A percentile compares a stretch with the other conserved stretches of the same genome.
These are phyloP conservation scores for Phialophora macrospora DNA, from an alignment of 2,329 filamentous ascomycete species.

Conservation along the genomic window DNA sequence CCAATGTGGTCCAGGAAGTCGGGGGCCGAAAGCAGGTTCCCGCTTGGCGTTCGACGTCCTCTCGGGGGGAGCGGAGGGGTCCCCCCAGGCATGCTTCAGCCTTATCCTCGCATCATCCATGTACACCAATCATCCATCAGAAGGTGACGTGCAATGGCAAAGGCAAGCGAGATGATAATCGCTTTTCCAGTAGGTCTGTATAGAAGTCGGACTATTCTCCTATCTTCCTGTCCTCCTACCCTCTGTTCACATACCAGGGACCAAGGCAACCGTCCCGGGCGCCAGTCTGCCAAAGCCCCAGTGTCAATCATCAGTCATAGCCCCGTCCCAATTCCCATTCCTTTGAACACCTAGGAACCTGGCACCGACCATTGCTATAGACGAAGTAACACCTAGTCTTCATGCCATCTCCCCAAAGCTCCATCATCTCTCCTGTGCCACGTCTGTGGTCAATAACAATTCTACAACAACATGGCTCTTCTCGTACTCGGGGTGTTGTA, in stretches of 20 bases:
- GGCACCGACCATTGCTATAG: neutral
- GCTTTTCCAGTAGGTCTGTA: slow-evolving; percentile 1
- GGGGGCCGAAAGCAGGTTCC: slow-evolving; percentile 20
- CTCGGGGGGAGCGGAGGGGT: neutral
- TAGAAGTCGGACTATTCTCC: neutral
- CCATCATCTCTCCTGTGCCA: slow-evolving; percentile 15
- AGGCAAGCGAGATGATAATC: neutral
- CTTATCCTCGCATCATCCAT: neutral
- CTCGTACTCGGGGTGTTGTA: slow-evolving; percentile 89
- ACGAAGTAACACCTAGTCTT: neutral
- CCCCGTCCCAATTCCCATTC: neutral
- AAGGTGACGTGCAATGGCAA: neutral
- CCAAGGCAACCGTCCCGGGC: neutral
- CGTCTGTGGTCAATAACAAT: slow-evolving; percentile 85
- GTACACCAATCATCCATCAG: neutral
- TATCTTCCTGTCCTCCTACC: neutral
- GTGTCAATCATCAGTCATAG: slow-evolving; percentile 11
- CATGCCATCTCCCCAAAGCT: neutral
- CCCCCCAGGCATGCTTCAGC: neutral
- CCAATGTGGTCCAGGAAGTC: slow-evolving; percentile 4
- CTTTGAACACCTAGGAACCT: neutral
- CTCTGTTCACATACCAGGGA: neutral
- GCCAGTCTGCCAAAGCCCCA: neutral
- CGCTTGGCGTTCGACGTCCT: neutral
- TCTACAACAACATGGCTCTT: slow-evolving; percentile 88